Base-by-base conservation (phyloP, 2,329 filamentous ascomycete species). In the Clarireedia paspali region DNA sequence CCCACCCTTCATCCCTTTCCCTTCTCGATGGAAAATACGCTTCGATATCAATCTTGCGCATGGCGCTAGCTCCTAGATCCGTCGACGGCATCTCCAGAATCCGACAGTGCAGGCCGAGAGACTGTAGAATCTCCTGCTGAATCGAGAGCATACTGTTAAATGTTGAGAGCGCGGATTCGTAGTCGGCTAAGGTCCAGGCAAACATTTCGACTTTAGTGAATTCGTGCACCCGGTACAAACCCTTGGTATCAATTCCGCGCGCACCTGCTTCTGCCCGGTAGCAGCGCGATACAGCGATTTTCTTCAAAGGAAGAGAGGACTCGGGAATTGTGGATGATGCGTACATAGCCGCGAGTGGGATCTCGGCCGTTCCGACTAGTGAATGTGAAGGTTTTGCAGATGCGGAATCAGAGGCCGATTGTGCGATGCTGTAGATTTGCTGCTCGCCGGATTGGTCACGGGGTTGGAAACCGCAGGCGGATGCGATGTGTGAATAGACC, bases 131-230 rank as follows among this genome's bases (percentile, higher is more conserved):
- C 68, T 94, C 87, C 2, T 82, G 87, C 73, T 99, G 94, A 53
- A 96, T 86, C 58, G 83, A 80, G 51, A 96, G 75, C 77, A 99
- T 90, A 71, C 96, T 91, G 50, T 88, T 77, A 70, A 96, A 96
- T 12, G 92, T 65, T 0, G 79, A 74, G 6, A 78, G 74, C 0
- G 83, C 75, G 42, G 71, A 68, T 34, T 67, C 68, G 2, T 65
- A 56, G 53, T 82, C 77, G 1, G 88, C 83, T 30, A 78, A 65
- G 4, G 89, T 87, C 94, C 94, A 99, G 0, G 88, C 91, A 69
- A 99, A 97, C 77, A 99, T 85, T 72, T 99, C 94, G 0, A 99
- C 92, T 71, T 99, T 99, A 27, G 91, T 96, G 73, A 99, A 99
- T 72, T 99, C 94, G 72, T 99, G 94, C 3, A 99, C 94, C 27